Base-by-base conservation (phyloP, 164 flowering plant genomes). In the Macadamia integrifolia region DNA sequence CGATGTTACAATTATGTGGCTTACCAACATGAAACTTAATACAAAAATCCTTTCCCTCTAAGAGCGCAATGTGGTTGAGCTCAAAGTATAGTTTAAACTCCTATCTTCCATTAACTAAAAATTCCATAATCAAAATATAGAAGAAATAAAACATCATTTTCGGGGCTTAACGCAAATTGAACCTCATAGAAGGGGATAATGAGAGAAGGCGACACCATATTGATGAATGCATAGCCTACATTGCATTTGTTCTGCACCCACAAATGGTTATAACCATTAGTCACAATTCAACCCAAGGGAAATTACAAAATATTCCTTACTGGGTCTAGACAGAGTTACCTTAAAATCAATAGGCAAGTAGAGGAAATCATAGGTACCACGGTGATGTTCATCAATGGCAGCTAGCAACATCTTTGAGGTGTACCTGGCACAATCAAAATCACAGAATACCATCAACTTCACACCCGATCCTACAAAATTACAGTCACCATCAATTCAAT, bases 281-380 rank as follows among this genome's bases (percentile, higher is more conserved):
- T 52, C 32, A 43, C 68, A 66, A 67, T 52, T 58, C n/a, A 28
- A 70, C 29, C 35, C 2, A 10, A 58, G 17, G 31, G 30, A 42
- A 55, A 70, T 18, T 65, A 44, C n/a, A 5, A 18, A 53, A 46
- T 53, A 32, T 0, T 57, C 62, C 62, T 44, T 61, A 17, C 29
- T 28, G 17, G 50, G 18, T 14, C 28, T 52, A 32, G 29, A 11
- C 42, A 28, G 23, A 66, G 13, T 71, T 84, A 93, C 98, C 96
- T 93, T 93, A 73, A 93, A 93, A 74, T 93, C 98, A 76, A 93
- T 93, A n/a, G 98, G 98, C 84, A 93, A 74, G 76, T 93, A 93
- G 8, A 93, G 83, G 71, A 93, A 93, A 79, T 93, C 97, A 62
- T 88, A 93, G 61, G 97, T 85, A 49, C 93, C 91, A 80, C 72